Conservation (phyloP, 257 asterid genomes). For the Solanum gandarillasii region DNA sequence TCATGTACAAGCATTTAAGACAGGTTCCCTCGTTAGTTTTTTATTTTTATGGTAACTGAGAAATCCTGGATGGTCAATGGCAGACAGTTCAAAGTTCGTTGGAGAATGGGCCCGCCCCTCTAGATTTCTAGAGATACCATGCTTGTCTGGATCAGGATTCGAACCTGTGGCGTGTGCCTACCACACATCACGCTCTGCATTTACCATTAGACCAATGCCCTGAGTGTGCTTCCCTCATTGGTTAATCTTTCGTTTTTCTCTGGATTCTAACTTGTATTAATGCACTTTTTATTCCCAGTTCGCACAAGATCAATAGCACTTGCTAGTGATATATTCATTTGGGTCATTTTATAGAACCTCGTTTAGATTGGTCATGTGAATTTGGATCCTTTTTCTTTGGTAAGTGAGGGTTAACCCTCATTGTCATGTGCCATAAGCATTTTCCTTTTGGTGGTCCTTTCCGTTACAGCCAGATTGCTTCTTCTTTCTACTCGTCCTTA, state of each 20-base stretch:
- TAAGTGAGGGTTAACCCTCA: not conserved
- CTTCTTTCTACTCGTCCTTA: not conserved
- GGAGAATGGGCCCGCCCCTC: not conserved
- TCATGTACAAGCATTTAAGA: not conserved
- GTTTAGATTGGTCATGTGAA: not conserved
- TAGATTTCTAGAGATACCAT: not conserved
- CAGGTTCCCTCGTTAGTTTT: not conserved
- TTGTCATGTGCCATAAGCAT: not conserved
- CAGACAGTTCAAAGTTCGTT: not conserved
- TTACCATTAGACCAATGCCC: not conserved
- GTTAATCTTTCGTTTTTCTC: not conserved
- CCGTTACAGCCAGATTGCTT: not conserved
- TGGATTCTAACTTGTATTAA: not conserved
- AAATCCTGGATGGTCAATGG: not conserved
- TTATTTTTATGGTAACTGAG: not conserved
- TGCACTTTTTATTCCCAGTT: not conserved
- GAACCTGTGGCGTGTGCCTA: not conserved
- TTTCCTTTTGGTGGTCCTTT: not conserved
- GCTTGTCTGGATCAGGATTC: not conserved
- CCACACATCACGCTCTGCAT: not conserved
- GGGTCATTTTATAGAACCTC: not conserved
- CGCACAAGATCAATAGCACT: not conserved
- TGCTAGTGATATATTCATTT: not conserved
- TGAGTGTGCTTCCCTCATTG: not conserved
- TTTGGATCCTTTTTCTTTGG: not conserved